phyloP scores from a whole-genome alignment of 805 yeast species.

The Lachancea kluyveri region DNA sequence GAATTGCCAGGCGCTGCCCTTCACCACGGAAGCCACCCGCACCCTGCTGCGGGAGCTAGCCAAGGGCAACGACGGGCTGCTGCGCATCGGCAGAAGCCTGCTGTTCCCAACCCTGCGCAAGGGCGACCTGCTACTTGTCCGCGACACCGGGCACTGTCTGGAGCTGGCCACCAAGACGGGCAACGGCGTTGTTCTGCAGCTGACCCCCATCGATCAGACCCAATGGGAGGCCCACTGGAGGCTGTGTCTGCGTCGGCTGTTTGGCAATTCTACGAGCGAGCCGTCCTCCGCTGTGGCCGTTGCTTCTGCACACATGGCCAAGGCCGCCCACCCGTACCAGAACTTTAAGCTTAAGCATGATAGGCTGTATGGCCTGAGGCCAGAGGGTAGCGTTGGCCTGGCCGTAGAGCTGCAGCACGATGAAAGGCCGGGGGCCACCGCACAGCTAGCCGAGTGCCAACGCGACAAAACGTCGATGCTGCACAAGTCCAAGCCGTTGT shows the following conservation, averaged over 20 bases:
- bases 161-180: conserved; percentile 19
- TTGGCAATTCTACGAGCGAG: conserved; percentile 3
- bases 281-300: background rate
- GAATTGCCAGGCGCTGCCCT: conserved; percentile 16
- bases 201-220: conserved; percentile 19
- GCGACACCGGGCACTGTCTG: conserved; percentile 8
- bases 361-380: conserved; percentile 12
- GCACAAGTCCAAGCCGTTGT: conserved; percentile 21
- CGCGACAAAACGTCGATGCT: background rate
- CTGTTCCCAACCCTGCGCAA: conserved; percentile 22
- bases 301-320: conserved; percentile 5
- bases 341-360: conserved; percentile 15
- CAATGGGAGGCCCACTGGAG: conserved; percentile 27
- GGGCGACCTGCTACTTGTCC: conserved; percentile 17
- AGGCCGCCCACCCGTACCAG: conserved; percentile 14
- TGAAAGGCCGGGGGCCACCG: background rate
- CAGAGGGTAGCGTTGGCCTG: conserved; percentile 11
- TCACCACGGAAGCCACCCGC: conserved; percentile 4
- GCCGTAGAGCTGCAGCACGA: conserved; percentile 10
- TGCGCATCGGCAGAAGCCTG: conserved; percentile 19
- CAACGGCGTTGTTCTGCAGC: conserved; percentile 14
- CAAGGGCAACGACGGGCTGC: conserved; percentile 9
- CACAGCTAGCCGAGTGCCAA: conserved; percentile 1
- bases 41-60: conserved; percentile 11
- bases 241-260: conserved; percentile 12